These are phyloP conservation scores for Neofusicoccum parvum DNA, from an alignment of 2,329 filamentous ascomycete species.

Conservation along the genomic window DNA sequence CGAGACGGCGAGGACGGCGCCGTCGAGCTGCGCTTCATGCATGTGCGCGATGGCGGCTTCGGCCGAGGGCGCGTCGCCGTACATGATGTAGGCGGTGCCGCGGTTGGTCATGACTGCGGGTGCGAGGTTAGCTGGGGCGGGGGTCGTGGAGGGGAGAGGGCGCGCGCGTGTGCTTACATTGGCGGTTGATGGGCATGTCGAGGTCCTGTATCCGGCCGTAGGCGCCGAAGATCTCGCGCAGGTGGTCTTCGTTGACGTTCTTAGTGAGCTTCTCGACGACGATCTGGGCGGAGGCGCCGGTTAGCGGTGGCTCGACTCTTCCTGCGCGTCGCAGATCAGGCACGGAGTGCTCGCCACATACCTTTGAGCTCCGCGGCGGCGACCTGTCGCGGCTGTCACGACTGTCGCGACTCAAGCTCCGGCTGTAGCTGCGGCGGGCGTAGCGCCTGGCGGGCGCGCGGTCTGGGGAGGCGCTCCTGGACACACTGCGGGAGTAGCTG, in stretches of 20 bases:
- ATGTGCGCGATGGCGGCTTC: conserved; percentile 91
- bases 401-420: conserved; percentile 39
- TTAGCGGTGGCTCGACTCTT: neutral
- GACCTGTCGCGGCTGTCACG: conserved; percentile 24
- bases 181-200: conserved; percentile 85
- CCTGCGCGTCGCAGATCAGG: too few species aligned
- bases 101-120: conserved; percentile 78
- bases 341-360: conserved; percentile 23
- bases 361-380: conserved; percentile 40
- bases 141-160: conserved; percentile 19
- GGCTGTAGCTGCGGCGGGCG: conserved; percentile 29
- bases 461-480: conserved; percentile 23
- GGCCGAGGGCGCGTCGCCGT: conserved; percentile 73
- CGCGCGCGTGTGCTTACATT: conserved; percentile 60
- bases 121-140: conserved; percentile 53
- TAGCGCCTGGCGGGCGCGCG: conserved; percentile 18
- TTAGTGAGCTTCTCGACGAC: conserved; percentile 95
- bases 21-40: conserved; percentile 96
- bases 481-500: conserved; percentile 32
- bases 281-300: conserved; percentile 60
- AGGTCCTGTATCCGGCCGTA: conserved; percentile 86
- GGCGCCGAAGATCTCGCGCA: conserved; percentile 87
- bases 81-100: conserved; percentile 91
- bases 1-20: conserved; percentile 78
- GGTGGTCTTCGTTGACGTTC: conserved; percentile 85